Base-by-base conservation (phyloP, 495 filamentous ascomycete genomes). In the Xylaria longipes region DNA sequence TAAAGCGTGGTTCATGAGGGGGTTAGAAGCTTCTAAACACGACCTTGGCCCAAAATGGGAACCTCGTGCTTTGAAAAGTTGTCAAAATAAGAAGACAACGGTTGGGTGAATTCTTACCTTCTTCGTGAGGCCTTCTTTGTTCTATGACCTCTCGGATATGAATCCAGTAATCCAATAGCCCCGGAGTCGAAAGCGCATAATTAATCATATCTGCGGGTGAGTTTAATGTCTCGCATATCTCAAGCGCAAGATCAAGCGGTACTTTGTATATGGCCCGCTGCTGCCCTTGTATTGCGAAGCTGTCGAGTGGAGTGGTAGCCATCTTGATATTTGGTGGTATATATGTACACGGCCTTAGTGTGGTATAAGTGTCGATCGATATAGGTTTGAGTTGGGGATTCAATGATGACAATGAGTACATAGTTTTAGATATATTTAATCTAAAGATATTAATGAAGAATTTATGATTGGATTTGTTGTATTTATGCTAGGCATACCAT, bases 231-330 rank as follows among this genome's bases (percentile, higher is more conserved):
- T 48, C 27, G 7, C 25, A 43, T 46, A 65, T 5, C 8, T 48
- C 8, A 0, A 65, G 39, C 6, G 15, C 27, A 29, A 65, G 15
- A 8, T 35, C 62, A n/a, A 65, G 62, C 4, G 62, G 54, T 20
- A 58, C 1, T 20, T 8, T 0, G 29, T 20, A 20, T 12, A 58
- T 35, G 27, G 54, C 14, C 15, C 1, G 14, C 54, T 33, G 14
- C 29, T n/a, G 14, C 17, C 29, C 54, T 57, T 20, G 14, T 50
- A 22, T 22, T 22, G 46, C 2, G 46, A 50, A 50, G 22, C 3
- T 17, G n/a, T 50, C 22, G n/a, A 52, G 48, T 52, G 48, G n/a
- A 27, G 48, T 52, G n/a, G 48, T 52, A 52, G 48, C 48, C 48
- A 52, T 52, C 22, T 52, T 14, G 22, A 52, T 25, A 14, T 11